Conservation (phyloP, 2,329 filamentous ascomycete genomes). For the Ampelomyces quisqualis region DNA sequence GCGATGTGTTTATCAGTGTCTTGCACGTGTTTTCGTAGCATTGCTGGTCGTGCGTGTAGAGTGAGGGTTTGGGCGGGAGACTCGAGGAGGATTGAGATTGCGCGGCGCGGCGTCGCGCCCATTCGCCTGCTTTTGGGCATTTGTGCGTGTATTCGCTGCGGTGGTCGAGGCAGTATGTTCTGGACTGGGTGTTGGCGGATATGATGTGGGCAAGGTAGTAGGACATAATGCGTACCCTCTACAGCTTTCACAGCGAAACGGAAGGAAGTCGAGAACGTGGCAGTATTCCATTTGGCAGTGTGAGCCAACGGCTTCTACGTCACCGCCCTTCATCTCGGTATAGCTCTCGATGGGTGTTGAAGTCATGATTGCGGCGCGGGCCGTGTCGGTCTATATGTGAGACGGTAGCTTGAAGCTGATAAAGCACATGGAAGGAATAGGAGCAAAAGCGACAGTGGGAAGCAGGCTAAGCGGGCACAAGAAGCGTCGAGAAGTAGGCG, state of each 20-base stretch:
- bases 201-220: not conserved
- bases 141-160: slow-evolving; percentile 80
- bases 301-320: slow-evolving; percentile 81
- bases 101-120: slow-evolving; percentile 55
- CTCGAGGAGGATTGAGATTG: slow-evolving; percentile 27
- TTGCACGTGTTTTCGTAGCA: slow-evolving; percentile 69
- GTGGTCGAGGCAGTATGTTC: slow-evolving; percentile 91
- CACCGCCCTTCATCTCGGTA: slow-evolving; percentile 64
- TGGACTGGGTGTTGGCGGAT: slow-evolving; percentile 31
- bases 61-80: slow-evolving; percentile 51
- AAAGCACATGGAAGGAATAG: not conserved
- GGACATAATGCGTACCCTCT: slow-evolving; percentile 48
- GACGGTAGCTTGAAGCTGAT: not conserved
- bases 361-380: slow-evolving; percentile 17
- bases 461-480: not conserved
- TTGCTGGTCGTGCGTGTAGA: slow-evolving; percentile 64
- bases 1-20: slow-evolving; percentile 67
- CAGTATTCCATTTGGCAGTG: slow-evolving; percentile 93
- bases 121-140: slow-evolving; percentile 61
- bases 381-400: not conserved
- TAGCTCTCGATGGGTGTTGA: slow-evolving; percentile 51
- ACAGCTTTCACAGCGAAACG: slow-evolving; percentile 91
- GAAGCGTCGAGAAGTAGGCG: slow-evolving; percentile 6
- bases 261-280: slow-evolving; percentile 92
- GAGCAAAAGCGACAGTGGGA: not conserved